Percentiles rank a stretch among this genome's conserved stretches.
These are phyloP conservation scores for Scheffersomyces titani DNA, from an alignment of 1,139 yeast species.

Conservation along the genomic window DNA sequence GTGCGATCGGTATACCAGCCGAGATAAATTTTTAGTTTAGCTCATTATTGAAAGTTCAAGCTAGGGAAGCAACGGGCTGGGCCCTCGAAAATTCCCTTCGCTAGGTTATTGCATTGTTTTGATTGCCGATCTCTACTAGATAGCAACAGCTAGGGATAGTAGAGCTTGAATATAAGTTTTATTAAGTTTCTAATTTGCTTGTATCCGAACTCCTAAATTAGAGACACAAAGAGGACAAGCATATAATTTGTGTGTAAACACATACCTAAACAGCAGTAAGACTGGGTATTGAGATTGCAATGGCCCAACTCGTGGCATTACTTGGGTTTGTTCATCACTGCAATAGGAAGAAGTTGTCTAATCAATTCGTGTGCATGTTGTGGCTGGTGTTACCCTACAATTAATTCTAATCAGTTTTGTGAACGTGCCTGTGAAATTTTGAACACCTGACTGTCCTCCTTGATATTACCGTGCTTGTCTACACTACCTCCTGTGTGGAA, in stretches of 20 bases:
- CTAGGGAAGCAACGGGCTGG: background rate
- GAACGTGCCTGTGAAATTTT: background rate
- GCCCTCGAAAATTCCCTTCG: background rate
- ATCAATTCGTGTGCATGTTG: background rate
- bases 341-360: background rate
- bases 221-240: background rate
- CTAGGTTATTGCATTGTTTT: background rate
- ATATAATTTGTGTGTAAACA: background rate
- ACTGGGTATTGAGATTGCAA: background rate
- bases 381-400: background rate
- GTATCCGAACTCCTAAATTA: background rate
- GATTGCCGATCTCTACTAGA: background rate
- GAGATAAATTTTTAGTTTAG: background rate
- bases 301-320: background rate
- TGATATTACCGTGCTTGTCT: background rate
- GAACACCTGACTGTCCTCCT: background rate
- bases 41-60: background rate
- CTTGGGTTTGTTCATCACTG: background rate
- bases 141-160: background rate
- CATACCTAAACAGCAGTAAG: background rate
- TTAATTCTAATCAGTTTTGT: background rate
- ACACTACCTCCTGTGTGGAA: background rate
- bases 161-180: background rate
- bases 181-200: background rate
- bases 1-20: background rate